These are phyloP conservation scores for Penicillium bialowiezense DNA, from an alignment of 495 filamentous ascomycete genomes.

Conservation along the genomic window DNA sequence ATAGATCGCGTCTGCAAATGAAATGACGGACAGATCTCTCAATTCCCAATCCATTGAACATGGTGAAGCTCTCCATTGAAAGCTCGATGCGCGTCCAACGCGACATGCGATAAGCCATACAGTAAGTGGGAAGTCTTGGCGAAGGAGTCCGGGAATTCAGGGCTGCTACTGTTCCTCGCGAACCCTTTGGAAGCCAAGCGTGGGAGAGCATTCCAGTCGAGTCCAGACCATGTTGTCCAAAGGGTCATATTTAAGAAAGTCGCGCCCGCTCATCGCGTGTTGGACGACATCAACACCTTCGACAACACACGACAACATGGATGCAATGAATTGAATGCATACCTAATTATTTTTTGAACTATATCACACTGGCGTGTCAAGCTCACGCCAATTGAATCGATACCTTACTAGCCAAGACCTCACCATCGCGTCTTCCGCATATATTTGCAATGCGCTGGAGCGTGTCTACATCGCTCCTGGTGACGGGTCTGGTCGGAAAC, in stretches of 20 bases:
- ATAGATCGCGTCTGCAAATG: too few species aligned
- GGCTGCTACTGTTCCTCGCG: conserved; percentile 23
- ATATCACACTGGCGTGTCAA: not conserved
- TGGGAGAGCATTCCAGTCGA: conserved; percentile 19
- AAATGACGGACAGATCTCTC: too few species aligned
- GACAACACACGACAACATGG: conserved; percentile 7
- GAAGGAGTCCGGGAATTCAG: conserved; percentile 24
- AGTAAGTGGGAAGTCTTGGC: not conserved
- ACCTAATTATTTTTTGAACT: not conserved
- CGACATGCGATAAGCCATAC: too few species aligned
- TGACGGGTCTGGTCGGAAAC: conserved; percentile 17
- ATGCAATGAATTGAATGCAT: not conserved
- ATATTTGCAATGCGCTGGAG: conserved; percentile 28
- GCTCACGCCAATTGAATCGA: not conserved
- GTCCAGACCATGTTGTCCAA: conserved; percentile 11
- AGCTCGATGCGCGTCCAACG: too few species aligned
- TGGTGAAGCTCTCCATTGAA: too few species aligned
- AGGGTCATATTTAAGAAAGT: conserved; percentile 15
- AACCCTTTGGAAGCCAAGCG: conserved; percentile 15
- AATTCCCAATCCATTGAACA: too few species aligned
- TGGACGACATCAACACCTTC: conserved; percentile 2
- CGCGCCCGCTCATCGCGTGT: conserved; percentile 10
- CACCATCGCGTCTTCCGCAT: too few species aligned
- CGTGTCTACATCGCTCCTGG: conserved; percentile 17
- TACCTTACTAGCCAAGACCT: too few species aligned